Conservation (phyloP, 306 rosid genomes). For the Fagus sylvatica region DNA sequence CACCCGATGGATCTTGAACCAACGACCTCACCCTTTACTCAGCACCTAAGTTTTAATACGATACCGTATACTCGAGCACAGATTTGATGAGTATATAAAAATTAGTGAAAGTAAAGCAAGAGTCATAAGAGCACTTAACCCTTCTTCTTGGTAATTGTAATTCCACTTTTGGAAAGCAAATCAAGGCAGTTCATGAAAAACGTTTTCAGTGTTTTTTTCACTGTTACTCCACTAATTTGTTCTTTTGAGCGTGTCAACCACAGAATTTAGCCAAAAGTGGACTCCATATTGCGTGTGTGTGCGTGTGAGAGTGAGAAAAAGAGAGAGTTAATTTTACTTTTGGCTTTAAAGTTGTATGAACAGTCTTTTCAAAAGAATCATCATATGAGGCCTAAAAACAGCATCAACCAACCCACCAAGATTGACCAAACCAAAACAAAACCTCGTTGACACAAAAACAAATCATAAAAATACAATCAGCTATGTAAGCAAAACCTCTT, state of each 20-base stretch:
- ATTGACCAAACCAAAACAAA: too few species aligned
- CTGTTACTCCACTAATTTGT: background rate
- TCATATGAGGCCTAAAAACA: background rate
- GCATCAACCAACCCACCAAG: too few species aligned
- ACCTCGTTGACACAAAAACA: too few species aligned
- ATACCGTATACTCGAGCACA: background rate
- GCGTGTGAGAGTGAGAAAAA: too few species aligned
- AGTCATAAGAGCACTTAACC: background rate
- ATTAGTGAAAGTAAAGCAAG: background rate
- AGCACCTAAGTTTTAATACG: background rate
- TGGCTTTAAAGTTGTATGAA: background rate
- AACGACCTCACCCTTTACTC: too few species aligned
- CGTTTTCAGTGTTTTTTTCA: background rate
- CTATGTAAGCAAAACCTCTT: background rate
- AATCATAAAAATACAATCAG: background rate
- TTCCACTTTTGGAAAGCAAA: background rate
- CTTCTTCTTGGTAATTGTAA: too few species aligned
- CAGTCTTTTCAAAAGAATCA: background rate
- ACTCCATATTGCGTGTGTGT: background rate
- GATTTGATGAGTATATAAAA: background rate
- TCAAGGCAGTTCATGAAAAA: background rate
- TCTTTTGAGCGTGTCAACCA: background rate
- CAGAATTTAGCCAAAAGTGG: background rate
- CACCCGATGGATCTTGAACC: too few species aligned
- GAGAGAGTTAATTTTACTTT: too few species aligned